Evolutionary conservation across 257 asterid species (phyloP).

Genomic region (Nemophila menziesii): DNA sequence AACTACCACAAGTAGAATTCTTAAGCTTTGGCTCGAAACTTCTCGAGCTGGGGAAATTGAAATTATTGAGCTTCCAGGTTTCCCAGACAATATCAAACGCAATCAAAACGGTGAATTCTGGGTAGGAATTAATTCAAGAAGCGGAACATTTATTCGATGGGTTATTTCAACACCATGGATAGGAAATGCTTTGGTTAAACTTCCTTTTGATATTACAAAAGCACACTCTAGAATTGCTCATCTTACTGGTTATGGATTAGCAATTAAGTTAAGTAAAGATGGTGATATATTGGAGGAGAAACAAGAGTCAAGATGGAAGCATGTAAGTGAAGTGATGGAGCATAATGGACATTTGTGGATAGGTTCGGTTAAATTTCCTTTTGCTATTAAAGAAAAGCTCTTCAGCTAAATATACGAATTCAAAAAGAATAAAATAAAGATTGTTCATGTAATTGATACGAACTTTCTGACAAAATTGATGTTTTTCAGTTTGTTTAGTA

Average conservation of each 20-base stretch:
- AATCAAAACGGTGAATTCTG: conserved; percentile 52
- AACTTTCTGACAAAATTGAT: no score
- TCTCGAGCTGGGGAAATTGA: conserved; percentile 27
- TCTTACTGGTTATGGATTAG: conserved; percentile 30
- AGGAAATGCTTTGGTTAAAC: conserved; percentile 18
- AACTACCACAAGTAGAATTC: conserved; percentile 42
- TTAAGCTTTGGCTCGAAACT: conserved; percentile 43
- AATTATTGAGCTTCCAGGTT: conserved; percentile 32
- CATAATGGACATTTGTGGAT: conserved; percentile 51
- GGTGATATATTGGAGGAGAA: conserved; percentile 39
- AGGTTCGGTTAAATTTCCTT: conserved; percentile 47
- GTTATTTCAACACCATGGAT: conserved; percentile 37
- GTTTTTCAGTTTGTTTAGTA: no score
- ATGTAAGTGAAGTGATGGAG: conserved; percentile 57
- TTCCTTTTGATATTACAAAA: conserved; percentile 33
- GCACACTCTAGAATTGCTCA: conserved; percentile 14
- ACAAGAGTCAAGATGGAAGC: conserved; percentile 31
- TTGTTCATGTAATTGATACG: no score
- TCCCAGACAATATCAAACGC: conserved; percentile 58
- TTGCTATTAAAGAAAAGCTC: conserved; percentile 20
- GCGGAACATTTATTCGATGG: conserved; percentile 29
- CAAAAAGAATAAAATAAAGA: no score
- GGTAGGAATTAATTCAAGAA: conserved; percentile 50
- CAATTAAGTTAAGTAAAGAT: conserved; percentile 32
- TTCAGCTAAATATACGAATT: no score